Conservation (phyloP, 2,329 filamentous ascomycete genomes). For the Lithohypha guttulata region DNA sequence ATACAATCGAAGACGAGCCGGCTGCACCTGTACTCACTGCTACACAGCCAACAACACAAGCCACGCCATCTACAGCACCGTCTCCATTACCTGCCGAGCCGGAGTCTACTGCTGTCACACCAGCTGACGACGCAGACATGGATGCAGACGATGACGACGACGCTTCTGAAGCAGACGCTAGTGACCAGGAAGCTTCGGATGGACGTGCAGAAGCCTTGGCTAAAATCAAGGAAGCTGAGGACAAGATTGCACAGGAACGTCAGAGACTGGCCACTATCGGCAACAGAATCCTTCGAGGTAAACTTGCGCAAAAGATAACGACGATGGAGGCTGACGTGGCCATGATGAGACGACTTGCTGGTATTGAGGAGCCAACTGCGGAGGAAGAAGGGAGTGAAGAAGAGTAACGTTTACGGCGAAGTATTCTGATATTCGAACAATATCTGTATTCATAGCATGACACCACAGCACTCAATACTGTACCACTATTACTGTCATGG, state of each 20-base stretch:
- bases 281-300: slow-evolving; percentile 26
- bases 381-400: not conserved
- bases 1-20: slow-evolving; percentile 29
- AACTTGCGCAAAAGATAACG: slow-evolving; percentile 33
- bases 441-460: too few relatives aligned
- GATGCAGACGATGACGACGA: slow-evolving; percentile 29
- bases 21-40: slow-evolving; percentile 27
- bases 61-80: slow-evolving; percentile 22
- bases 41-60: slow-evolving; percentile 12
- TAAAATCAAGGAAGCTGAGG: slow-evolving; percentile 34
- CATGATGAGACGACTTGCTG: slow-evolving; percentile 20
- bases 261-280: slow-evolving; percentile 27
- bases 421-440: too few relatives aligned
- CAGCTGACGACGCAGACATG: slow-evolving; percentile 23
- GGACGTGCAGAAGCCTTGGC: slow-evolving; percentile 4
- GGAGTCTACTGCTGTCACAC: slow-evolving; percentile 21
- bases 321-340: slow-evolving; percentile 18
- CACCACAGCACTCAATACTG: too few relatives aligned
- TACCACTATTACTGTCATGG: not conserved
- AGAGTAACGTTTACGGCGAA: too few relatives aligned
- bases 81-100: slow-evolving; percentile 20
- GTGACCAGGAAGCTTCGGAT: slow-evolving; percentile 28
- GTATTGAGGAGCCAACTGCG: slow-evolving; percentile 11
- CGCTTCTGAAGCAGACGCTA: slow-evolving; percentile 24
- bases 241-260: slow-evolving; percentile 35